Evolutionary conservation across 129 eudicot genomes (phyloP).

Genomic region (Cynara cardunculus): DNA sequence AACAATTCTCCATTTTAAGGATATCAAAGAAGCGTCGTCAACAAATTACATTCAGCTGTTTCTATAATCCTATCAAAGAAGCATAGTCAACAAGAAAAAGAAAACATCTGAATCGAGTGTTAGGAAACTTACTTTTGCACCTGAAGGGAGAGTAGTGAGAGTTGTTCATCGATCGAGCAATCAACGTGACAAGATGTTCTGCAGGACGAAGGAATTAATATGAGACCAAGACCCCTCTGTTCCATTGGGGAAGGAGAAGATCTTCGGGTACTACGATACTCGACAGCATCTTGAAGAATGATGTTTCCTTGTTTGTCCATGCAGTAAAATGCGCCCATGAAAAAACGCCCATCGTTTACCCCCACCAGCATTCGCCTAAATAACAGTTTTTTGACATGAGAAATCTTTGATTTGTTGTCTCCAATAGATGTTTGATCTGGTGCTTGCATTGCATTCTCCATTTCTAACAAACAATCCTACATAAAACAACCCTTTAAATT

Average conservation of each 20-base stretch:
- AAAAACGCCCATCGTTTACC: constrained; percentile 75
- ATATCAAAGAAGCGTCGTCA: background rate
- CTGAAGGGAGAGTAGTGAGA: constrained; percentile 56
- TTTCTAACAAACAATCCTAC: constrained; percentile 5
- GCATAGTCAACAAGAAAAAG: background rate
- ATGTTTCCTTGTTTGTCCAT: constrained; percentile 92
- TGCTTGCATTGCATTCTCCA: constrained; percentile 26
- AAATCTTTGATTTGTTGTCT: constrained; percentile 30
- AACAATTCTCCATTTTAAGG: no score
- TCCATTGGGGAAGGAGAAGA: constrained; percentile 82
- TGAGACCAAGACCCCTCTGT: constrained; percentile 77
- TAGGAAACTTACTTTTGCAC: constrained; percentile 17
- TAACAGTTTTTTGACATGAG: constrained; percentile 55
- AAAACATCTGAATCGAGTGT: background rate
- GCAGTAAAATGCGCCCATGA: constrained; percentile 77
- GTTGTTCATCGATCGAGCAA: constrained; percentile 73
- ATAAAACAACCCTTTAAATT: background rate
- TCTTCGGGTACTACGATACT: constrained; percentile 71
- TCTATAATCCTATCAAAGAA: background rate
- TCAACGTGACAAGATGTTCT: constrained; percentile 84
- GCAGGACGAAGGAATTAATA: constrained; percentile 76
- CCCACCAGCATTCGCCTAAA: constrained; percentile 67
- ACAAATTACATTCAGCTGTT: background rate
- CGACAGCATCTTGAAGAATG: constrained; percentile 83
- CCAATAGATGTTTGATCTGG: constrained; percentile 15